These are phyloP conservation scores for Populus deltoides DNA, from an alignment of 345 rosid genomes.

Conservation along the genomic window DNA sequence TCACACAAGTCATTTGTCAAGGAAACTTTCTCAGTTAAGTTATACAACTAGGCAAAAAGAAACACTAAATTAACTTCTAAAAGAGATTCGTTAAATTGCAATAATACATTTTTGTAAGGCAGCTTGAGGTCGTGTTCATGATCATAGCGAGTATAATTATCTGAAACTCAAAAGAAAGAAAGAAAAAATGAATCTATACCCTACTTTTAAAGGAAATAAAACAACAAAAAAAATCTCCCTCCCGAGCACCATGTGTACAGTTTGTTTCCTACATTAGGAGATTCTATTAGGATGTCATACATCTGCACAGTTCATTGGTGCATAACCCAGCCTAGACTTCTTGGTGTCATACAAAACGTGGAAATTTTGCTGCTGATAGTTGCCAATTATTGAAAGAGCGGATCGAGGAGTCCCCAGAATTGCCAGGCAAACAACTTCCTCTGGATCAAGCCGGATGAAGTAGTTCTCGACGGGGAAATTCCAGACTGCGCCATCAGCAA, in stretches of 20 bases:
- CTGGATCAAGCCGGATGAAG: constrained; percentile 53
- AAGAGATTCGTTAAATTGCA: constrained; percentile 1
- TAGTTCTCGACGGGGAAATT: constrained; percentile 84
- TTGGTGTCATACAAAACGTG: constrained; percentile 71
- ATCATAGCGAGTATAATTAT: constrained; percentile 16
- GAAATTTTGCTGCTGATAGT: constrained; percentile 88
- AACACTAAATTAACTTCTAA: neutral
- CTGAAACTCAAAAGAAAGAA: constrained; percentile 8
- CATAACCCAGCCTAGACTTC: constrained; percentile 75
- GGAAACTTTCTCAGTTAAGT: neutral
- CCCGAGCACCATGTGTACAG: constrained; percentile 23
- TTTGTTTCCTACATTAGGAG: constrained; percentile 11
- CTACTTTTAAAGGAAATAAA: constrained; percentile 5
- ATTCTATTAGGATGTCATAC: constrained; percentile 28
- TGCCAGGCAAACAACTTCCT: constrained; percentile 76
- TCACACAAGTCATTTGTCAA: neutral
- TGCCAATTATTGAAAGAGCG: constrained; percentile 79
- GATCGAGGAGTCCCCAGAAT: constrained; percentile 74
- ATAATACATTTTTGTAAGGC: constrained; percentile 11
- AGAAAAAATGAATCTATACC: constrained; percentile 15
- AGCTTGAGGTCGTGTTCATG: neutral
- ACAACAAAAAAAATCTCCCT: neutral
- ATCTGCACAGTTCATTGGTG: constrained; percentile 67
- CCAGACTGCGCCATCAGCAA: constrained; percentile 81
- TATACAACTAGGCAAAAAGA: neutral